Evolutionary conservation across 192 early-diverging fungal species (phyloP), one percentile per base, ranked within the genome.

Genomic region (Podila epicladia): DNA sequence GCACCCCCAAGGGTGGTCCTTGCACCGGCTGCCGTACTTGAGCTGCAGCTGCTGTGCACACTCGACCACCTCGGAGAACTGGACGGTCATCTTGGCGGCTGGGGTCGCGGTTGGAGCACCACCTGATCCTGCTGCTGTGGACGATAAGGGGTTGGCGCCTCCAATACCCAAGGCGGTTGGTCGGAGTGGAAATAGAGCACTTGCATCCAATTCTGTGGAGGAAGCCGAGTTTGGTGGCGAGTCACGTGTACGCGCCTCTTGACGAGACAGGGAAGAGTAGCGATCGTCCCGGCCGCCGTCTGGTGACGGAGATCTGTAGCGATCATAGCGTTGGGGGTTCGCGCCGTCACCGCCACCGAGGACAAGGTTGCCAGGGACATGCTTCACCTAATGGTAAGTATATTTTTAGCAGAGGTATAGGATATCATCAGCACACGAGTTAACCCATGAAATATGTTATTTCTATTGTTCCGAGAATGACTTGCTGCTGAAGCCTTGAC

Each of bases 1-100:
- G 69, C 77, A 80, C 0, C 77, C 77, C 77, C 71, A 73, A 61
- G 77, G 71, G n/a, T 80, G 77, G 11, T 73, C 67, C 12, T 73
- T 72, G 67, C 77, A 80, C 37, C 62, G 26, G 9, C 37, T 32
- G 7, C 71, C 71, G 38, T 80, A 80, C 29, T 73, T 80, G 20
- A 55, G 26, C 29, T 80, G 71, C 17, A 80, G n/a, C 2, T 22
- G 61, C 22, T 73, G 66, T 11, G 77, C 77, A 26, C 66, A 80
- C 48, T 73, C 71, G 11, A 72, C 77, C 35, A 80, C 77, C 19
- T 80, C 66, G 1, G 77, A 69, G 38, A 80, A 80, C 13, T 80
- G 70, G 26, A 80, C 77, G 0, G 77, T 80, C 4, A 58, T 80
- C 62, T 73, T 80, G 31, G 17, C 58, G 9, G 11, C 41, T 4